A percentile compares a stretch with the other conserved stretches of the same genome.
Evolutionary conservation across 768 basidiomycete species (phyloP).

Genomic region (Kwoniella sp.): DNA sequence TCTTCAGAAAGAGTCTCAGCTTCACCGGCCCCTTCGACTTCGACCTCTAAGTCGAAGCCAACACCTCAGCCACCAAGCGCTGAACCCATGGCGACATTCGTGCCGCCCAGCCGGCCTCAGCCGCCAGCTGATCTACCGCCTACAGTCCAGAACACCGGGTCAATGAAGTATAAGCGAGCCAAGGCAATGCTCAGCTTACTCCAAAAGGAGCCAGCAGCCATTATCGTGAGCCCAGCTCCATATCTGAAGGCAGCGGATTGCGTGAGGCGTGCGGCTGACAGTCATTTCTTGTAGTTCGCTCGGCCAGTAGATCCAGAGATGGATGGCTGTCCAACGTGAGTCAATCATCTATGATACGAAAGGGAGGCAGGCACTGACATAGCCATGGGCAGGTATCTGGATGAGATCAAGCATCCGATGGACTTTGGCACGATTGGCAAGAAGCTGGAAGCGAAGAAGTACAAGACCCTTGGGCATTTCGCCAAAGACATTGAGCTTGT

Average conservation of each 20-base stretch:
- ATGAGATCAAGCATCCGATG: constrained; percentile 92
- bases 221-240: constrained; percentile 25
- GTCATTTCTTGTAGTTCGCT: constrained; percentile 60
- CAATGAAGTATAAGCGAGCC: constrained; percentile 41
- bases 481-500: constrained; percentile 77
- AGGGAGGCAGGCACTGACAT: not conserved
- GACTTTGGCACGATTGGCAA: constrained; percentile 79
- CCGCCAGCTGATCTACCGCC: constrained; percentile 34
- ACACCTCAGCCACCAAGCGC: not conserved
- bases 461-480: constrained; percentile 79
- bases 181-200: constrained; percentile 32
- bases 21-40: constrained; percentile 4
- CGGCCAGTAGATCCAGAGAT: constrained; percentile 78
- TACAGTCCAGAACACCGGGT: constrained; percentile 26
- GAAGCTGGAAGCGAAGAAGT: constrained; percentile 70
- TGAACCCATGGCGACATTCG: not conserved
- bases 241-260: not conserved
- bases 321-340: constrained; percentile 90
- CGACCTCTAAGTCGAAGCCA: not conserved
- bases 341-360: no score
- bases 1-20: constrained; percentile 1
- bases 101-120: constrained; percentile 4
- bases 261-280: constrained; percentile 11
- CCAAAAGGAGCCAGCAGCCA: constrained; percentile 28
- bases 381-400: constrained; percentile 68